Base-by-base conservation (phyloP, 2,329 filamentous ascomycete species). In the Aspergillus pseudoviridinutans region DNA sequence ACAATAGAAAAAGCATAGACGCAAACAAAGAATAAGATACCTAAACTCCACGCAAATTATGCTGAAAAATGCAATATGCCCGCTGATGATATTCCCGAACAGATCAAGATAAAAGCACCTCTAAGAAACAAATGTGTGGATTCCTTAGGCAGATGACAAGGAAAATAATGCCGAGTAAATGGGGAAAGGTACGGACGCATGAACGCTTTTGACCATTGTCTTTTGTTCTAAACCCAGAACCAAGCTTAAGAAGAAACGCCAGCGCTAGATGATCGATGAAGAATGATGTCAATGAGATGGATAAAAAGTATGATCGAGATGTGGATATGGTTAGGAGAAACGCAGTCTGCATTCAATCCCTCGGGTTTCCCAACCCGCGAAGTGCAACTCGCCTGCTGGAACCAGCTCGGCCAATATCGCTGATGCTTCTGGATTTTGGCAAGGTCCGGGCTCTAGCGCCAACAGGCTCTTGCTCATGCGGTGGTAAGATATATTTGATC, bases 351-450 rank as follows among this genome's bases (percentile, higher is more conserved):
- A 35, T 12, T 50, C 20, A 35, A 24, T 49, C 5, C 53, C 63
- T 62, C 52, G 64, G 69, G 59, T 55, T 70, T 22, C 62, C 69
- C 42, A 78, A 64, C 17, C 75, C 74, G 35, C 68, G 70, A 7
- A 78, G 64, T 14, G 68, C 68, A 35, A 78, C 72, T 7, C 75
- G 71, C 58, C 70, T 71, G 59, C 73, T 77, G 9, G 70, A 66
- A 41, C 71, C 71, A 28, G 57, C 66, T 28, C 65, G 65, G 2
- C 73, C 66, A 44, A 77, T 74, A 55, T 78, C 75, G 57, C 73
- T 74, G 55, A 76, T 71, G 54, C 75, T 77, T 59, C 69, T 63
- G 46, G 67, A 66, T 55, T 72, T 73, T 1, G 70, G 66, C 5
- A 74, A 32, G 25, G 59, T 56, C 4, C 61, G 64, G 7, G 56